A percentile compares a stretch with the other conserved stretches of the same genome.
phyloP scores from a whole-genome alignment of 2,329 filamentous ascomycete species.

The Lecanoromycetidae sp. region DNA sequence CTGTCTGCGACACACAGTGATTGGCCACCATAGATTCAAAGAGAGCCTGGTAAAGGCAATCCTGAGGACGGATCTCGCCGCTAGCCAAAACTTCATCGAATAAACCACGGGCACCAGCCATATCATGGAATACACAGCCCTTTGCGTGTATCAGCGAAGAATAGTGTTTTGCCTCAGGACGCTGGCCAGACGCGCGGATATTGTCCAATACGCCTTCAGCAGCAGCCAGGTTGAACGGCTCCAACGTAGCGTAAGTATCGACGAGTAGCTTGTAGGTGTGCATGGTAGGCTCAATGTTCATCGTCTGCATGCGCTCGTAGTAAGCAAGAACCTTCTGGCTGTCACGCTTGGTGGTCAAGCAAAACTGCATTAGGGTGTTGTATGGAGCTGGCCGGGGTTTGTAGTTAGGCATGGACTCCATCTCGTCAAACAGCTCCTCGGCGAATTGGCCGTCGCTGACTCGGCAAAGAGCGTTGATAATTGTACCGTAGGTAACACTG shows the following conservation, averaged over 20 bases:
- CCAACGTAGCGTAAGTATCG: conserved; percentile 86
- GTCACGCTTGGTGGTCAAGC: conserved; percentile 93
- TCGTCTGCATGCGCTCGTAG: conserved; percentile 85
- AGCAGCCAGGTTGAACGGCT: conserved; percentile 77
- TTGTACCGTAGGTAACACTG: conserved; percentile 93
- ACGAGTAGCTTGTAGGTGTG: conserved; percentile 97
- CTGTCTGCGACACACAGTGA: conserved; percentile 63
- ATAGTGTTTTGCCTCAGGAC: conserved; percentile 86
- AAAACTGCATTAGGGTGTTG: conserved; percentile 99
- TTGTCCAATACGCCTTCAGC: conserved; percentile 71
- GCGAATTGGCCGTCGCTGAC: conserved; percentile 97
- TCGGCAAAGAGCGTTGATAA: conserved; percentile 93
- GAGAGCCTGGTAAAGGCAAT: conserved; percentile 90
- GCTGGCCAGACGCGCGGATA: conserved; percentile 61
- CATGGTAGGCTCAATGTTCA: conserved; percentile 77
- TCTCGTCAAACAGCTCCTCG: conserved; percentile 95
- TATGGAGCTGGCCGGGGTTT: conserved; percentile 94
- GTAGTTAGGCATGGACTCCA: conserved; percentile 98
- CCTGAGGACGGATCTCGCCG: conserved; percentile 55
- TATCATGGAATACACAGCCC: conserved; percentile 85
- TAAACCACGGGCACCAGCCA: conserved; percentile 65
- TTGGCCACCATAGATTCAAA: conserved; percentile 97
- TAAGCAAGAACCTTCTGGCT: conserved; percentile 86
- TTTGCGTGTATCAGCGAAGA: conserved; percentile 91
- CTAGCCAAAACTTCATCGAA: conserved; percentile 72